Percentiles rank a stretch among this genome's conserved stretches.
phyloP scores from a whole-genome alignment of 2,329 filamentous ascomycete genomes.

The Monilinia laxa region DNA sequence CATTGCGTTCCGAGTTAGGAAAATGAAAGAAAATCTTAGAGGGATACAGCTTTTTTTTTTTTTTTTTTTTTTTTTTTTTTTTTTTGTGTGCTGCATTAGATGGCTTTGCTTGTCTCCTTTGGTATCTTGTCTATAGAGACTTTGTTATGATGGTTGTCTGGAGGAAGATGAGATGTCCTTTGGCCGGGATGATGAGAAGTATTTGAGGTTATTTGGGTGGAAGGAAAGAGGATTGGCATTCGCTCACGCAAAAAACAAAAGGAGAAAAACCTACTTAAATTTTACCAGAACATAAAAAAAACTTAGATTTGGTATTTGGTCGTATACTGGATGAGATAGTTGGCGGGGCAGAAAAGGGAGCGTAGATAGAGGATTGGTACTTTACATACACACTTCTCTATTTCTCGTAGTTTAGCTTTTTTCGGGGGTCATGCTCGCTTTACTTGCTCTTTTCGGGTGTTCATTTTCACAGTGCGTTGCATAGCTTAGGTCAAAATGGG shows the following conservation, averaged over 20 bases:
- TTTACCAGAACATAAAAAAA: background rate
- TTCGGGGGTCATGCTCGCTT: background rate
- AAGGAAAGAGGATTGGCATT: slow-evolving; percentile 18
- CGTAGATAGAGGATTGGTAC: slow-evolving; percentile 1
- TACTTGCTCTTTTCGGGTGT: slow-evolving; percentile 17
- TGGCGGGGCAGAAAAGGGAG: slow-evolving; percentile 1
- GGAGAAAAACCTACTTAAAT: slow-evolving; percentile 3
- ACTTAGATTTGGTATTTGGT: slow-evolving; percentile 3
- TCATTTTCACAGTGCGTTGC: slow-evolving; percentile 6
- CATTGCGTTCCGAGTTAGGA: slow-evolving; percentile 10
- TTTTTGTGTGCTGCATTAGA: slow-evolving; percentile 20
- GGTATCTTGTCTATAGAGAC: slow-evolving; percentile 21
- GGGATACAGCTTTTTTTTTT: slow-evolving; percentile 16
- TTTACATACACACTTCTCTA: slow-evolving; percentile 4
- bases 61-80: slow-evolving; percentile 15
- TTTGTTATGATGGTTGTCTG: slow-evolving; percentile 19
- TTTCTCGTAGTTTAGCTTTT: slow-evolving; percentile 8
- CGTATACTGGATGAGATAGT: background rate
- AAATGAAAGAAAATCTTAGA: slow-evolving; percentile 19
- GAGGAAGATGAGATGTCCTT: slow-evolving; percentile 18
- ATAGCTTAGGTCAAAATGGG: slow-evolving; percentile 13
- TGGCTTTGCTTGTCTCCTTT: slow-evolving; percentile 17
- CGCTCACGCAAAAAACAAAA: slow-evolving; percentile 20
- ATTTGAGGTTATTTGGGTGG: slow-evolving; percentile 21
- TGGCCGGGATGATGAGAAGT: slow-evolving; percentile 17